Percentiles rank a stretch among this genome's conserved stretches.
Conservation (phyloP, 352 stramenopile species). For the Plasmopara viticola region DNA sequence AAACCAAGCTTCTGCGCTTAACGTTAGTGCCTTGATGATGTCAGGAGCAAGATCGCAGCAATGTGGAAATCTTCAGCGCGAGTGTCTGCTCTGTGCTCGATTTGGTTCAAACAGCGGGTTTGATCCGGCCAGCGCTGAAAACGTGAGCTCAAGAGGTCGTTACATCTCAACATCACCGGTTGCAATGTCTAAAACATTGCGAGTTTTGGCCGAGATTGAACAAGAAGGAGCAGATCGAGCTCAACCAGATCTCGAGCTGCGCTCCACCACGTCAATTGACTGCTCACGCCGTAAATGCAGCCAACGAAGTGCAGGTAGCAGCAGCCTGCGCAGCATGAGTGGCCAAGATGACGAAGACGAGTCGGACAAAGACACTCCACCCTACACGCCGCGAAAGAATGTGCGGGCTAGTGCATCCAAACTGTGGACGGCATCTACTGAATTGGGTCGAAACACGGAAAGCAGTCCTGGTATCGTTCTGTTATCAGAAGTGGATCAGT, state of each 20-base stretch:
- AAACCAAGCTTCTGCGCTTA: slow-evolving; percentile 5
- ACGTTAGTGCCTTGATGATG: slow-evolving; percentile 4
- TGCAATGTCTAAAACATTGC: slow-evolving; percentile 17
- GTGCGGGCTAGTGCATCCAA: slow-evolving; percentile 30
- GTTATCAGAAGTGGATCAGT: slow-evolving; percentile 54
- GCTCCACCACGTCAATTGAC: slow-evolving; percentile 18
- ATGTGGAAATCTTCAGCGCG: slow-evolving; percentile 13
- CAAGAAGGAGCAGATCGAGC: slow-evolving; percentile 23
- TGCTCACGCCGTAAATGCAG: slow-evolving; percentile 17
- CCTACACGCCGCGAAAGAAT: slow-evolving; percentile 12
- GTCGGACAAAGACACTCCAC: slow-evolving; percentile 15
- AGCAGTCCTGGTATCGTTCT: slow-evolving; percentile 50
- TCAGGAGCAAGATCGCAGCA: slow-evolving; percentile 8
- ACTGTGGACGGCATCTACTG: slow-evolving; percentile 35
- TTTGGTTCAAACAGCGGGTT: slow-evolving; percentile 32
- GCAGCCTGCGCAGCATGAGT: slow-evolving; percentile 20
- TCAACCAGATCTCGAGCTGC: slow-evolving; percentile 21
- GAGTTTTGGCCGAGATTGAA: slow-evolving; percentile 19
- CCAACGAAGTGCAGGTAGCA: slow-evolving; percentile 20
- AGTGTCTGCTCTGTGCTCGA: slow-evolving; percentile 61
- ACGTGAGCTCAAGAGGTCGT: slow-evolving; percentile 11
- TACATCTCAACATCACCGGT: slow-evolving; percentile 21
- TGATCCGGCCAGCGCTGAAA: neutral
- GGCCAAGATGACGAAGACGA: slow-evolving; percentile 21
- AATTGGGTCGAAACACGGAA: slow-evolving; percentile 29